Base-by-base conservation (phyloP, 2,329 filamentous ascomycete genomes). In the Diaporthe vexans region DNA sequence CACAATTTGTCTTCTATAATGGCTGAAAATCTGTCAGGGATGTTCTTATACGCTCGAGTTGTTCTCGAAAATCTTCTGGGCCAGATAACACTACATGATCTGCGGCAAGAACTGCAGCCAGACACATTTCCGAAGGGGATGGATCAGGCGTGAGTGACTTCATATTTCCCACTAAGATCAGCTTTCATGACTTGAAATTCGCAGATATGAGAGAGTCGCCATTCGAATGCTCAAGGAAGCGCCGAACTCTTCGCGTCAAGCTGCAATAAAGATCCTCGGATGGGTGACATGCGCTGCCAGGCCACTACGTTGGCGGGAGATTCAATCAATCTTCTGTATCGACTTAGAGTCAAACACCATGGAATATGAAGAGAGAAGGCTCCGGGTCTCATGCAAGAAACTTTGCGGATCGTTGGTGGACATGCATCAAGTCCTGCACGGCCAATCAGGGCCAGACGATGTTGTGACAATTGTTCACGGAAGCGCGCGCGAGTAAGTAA, bases 1-100 rank as follows among this genome's bases (percentile, higher is more conserved):
- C 3, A 10, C 10, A 51, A 33, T 8, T 26, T 26, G 26, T n/a
- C 4, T 11, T 21, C 26, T 26, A 33, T 19, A 17, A 10, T n/a
- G 10, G 17, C 43, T 67, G 2, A 52, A n/a, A 17, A 8, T 13
- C 29, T 35, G 7, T 0, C 17, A 67, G 61, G 61, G 43, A 67
- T 67, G 61, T 67, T 67, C n/a, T 46, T 67, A 21, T 67, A 67
- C 52, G 61, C 61, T 52, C 29, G 61, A 37, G 43, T 67, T 4
- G 61, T 67, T n/a, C 29, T 67, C 9, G 24, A 67, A 4, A 67
- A 67, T 21, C 61, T 67, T 33, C 21, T 52, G 3, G 21, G 35
- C 13, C 51, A 70, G 35, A 46, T 40, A 33, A 70, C 11, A 40
- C 35, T 43, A 35, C 13, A n/a, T 33, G 37, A 29, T 29, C 37